A percentile compares a stretch with the other conserved stretches of the same genome.
These are phyloP conservation scores for Aureobasidium sp. DNA, from an alignment of 2,329 filamentous ascomycete genomes.

Conservation along the genomic window DNA sequence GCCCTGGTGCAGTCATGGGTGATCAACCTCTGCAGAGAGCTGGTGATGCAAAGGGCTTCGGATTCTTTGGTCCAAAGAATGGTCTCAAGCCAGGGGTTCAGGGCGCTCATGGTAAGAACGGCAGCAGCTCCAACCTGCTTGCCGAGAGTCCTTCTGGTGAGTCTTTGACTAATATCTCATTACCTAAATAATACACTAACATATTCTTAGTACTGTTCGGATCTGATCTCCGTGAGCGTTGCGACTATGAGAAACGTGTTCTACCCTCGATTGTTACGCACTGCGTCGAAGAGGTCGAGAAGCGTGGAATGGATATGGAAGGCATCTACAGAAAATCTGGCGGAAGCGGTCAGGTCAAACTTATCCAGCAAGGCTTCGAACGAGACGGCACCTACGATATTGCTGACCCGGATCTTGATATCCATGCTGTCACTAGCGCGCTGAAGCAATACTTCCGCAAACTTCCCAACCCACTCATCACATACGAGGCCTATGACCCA, in stretches of 20 bases:
- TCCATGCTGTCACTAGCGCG: conserved; percentile 90
- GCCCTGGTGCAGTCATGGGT: conserved; percentile 21
- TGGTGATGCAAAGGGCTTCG: conserved; percentile 23
- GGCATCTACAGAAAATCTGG: conserved; percentile 98
- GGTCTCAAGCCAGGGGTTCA: conserved; percentile 25
- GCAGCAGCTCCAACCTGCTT: conserved; percentile 37
- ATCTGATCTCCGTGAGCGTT: conserved; percentile 76
- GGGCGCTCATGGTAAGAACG: conserved; percentile 35
- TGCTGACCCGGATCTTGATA: conserved; percentile 86
- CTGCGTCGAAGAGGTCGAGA: conserved; percentile 93
- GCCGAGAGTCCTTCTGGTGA: conserved; percentile 30
- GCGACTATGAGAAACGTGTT: conserved; percentile 79
- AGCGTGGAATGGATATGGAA: conserved; percentile 93
- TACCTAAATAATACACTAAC: background rate
- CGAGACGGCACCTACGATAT: conserved; percentile 76
- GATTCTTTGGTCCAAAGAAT: conserved; percentile 33
- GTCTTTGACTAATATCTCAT: background rate
- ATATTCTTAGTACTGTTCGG: conserved; percentile 61
- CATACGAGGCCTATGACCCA: conserved; percentile 84
- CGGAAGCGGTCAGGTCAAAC: conserved; percentile 82
- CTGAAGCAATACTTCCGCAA: conserved; percentile 97
- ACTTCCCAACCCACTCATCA: conserved; percentile 80
- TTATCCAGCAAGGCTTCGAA: conserved; percentile 87
- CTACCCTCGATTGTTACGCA: conserved; percentile 86
- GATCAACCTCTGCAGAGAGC: conserved; percentile 7